These are phyloP conservation scores for Hydnum rufescens DNA, from an alignment of 768 basidiomycete genomes.

Conservation along the genomic window DNA sequence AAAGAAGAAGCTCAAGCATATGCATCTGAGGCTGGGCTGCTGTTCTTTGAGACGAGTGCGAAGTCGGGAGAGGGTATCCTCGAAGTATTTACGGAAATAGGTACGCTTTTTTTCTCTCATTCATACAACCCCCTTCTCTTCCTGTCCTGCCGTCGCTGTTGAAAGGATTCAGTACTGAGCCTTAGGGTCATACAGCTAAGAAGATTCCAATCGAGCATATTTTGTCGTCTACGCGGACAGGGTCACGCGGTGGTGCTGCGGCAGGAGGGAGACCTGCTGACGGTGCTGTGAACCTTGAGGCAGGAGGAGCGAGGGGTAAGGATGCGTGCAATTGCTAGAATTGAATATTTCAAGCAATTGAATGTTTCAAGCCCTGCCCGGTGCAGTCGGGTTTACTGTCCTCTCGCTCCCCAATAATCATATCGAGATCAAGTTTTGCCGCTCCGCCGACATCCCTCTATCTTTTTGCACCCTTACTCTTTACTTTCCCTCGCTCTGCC, in stretches of 20 bases:
- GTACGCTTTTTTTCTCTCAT: conserved; percentile 25
- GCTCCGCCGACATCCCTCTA: no score
- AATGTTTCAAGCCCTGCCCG: no score
- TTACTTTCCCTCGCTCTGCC: no score
- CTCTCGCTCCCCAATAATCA: no score
- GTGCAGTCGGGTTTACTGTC: no score
- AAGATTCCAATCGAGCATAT: conserved; percentile 89
- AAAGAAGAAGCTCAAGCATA: conserved; percentile 93
- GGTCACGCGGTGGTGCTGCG: conserved; percentile 31
- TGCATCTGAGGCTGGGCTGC: conserved; percentile 77
- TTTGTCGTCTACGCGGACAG: conserved; percentile 58
- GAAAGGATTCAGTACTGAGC: background rate
- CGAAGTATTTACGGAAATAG: conserved; percentile 96
- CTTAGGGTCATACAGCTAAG: conserved; percentile 31
- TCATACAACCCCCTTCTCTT: background rate
- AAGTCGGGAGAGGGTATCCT: conserved; percentile 93
- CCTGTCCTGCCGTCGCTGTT: no score
- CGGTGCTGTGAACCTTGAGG: conserved; percentile 46
- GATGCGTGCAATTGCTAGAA: conserved; percentile 65
- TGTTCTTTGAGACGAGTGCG: conserved; percentile 96
- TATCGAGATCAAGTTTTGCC: no score
- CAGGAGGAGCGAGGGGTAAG: conserved; percentile 42
- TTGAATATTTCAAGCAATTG: no score
- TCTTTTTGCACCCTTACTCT: no score
- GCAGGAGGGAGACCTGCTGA: conserved; percentile 32